A percentile compares a stretch with the other conserved stretches of the same genome.
These are phyloP conservation scores for Micromonas commoda DNA, from an alignment of 139 green algal genomes.

Conservation along the genomic window DNA sequence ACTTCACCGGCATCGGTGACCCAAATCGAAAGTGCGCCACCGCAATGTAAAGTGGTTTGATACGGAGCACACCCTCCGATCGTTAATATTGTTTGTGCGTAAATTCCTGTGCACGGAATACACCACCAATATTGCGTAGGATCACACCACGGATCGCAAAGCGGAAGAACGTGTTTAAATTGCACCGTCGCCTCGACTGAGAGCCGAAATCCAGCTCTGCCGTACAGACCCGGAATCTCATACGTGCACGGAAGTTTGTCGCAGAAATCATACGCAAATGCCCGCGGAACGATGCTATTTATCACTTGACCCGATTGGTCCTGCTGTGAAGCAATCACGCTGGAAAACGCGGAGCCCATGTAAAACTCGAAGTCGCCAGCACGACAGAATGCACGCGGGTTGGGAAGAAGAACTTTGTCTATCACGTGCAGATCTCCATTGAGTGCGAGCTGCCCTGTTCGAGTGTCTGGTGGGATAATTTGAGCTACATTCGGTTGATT, in stretches of 20 bases:
- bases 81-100: slow-evolving; percentile 1
- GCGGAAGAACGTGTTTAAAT: background rate
- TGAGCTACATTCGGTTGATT: background rate
- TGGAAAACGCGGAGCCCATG: background rate
- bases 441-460: background rate
- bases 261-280: background rate
- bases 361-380: background rate
- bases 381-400: background rate
- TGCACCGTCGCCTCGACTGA: background rate
- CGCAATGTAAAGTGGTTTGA: background rate
- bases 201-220: background rate
- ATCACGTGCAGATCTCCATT: slow-evolving; percentile 10
- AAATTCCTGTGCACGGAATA: background rate
- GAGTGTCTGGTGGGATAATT: background rate
- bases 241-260: background rate
- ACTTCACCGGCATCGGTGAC: slow-evolving; percentile 6
- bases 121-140: slow-evolving; percentile 2
- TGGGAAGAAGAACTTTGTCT: slow-evolving; percentile 7
- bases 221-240: slow-evolving; percentile 10
- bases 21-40: background rate
- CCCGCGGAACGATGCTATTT: background rate
- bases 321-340: background rate
- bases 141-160: slow-evolving; percentile 9
- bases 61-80: slow-evolving; percentile 11
- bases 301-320: background rate